Percentiles rank a stretch among this genome's conserved stretches.
These are phyloP conservation scores for Pochonia chlamydosporia DNA, from an alignment of 2,329 filamentous ascomycete genomes.

Conservation along the genomic window DNA sequence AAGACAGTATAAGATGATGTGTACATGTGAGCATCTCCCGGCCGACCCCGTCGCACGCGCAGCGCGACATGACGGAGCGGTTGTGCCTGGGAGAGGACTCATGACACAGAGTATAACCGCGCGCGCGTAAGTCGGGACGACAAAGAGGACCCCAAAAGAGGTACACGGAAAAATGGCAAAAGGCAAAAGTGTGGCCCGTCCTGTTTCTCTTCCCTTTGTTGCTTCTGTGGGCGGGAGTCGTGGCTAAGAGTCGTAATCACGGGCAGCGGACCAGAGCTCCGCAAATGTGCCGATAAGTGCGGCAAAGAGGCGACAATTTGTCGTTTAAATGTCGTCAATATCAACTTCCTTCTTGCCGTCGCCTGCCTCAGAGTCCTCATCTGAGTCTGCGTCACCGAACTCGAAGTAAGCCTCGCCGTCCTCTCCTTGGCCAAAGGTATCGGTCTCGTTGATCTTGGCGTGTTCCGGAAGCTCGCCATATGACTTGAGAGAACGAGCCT, in stretches of 20 bases:
- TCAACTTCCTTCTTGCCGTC: constrained; percentile 73
- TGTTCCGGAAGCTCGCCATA: constrained; percentile 96
- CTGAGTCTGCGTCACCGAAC: constrained; percentile 86
- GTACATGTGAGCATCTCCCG: constrained; percentile 17
- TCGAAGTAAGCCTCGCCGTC: constrained; percentile 97
- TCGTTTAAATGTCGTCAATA: constrained; percentile 83
- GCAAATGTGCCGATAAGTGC: neutral
- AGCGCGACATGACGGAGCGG: neutral
- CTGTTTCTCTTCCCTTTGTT: constrained; percentile 3
- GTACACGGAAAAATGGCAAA: constrained; percentile 2
- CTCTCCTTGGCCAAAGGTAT: constrained; percentile 86
- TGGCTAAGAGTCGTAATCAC: neutral
- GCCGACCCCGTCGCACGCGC: constrained; percentile 1
- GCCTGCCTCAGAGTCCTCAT: constrained; percentile 47
- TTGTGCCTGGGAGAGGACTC: too few species aligned
- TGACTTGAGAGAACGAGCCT: constrained; percentile 90
- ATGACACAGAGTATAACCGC: neutral
- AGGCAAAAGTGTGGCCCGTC: constrained; percentile 6
- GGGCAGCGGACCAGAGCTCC: neutral
- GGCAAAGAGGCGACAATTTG: neutral
- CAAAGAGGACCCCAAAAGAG: neutral
- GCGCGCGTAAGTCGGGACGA: neutral
- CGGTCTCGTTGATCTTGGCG: constrained; percentile 99
- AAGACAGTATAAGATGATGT: constrained; percentile 51
- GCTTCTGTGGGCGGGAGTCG: neutral